Evolutionary conservation across 176 grass and related monocot genomes (phyloP), one percentile per base, ranked within the genome.

Genomic region (Lolium perenne): DNA sequence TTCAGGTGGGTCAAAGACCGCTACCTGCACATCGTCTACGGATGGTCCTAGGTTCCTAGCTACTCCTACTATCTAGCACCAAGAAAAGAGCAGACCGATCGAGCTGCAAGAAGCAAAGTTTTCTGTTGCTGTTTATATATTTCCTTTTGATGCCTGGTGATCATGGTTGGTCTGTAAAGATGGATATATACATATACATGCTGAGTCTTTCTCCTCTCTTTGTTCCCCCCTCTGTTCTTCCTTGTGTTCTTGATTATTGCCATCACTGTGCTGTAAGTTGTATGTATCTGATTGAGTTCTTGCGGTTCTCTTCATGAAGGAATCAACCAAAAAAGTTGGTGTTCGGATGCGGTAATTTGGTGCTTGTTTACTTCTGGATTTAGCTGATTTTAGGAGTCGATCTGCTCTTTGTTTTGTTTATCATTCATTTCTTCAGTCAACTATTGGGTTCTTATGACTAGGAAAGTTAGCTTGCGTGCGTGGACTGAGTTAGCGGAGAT

Each of bases 1-100:
- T 92, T 98, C 89, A 91, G 59, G 80, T 98, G 95, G 95, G 43
- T 98, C 87, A 98, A 98, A 83, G 89, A 95, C 26, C 79, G 91
- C 5, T 98, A 91, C 91, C 26, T 81, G 38, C 67, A 92, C 26
- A 87, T 92, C 83, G 83, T 93, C 67, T 61, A 95, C 71, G 95
- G 95, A 25, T 92, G 71, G 87, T 92, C 82, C 13, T 95, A 85
- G 83, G 1, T 15, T 51, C 49, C 15, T 40, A 54, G 1, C 25
- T 26, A 8, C 59, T 4, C 21, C 18, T 70, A 41, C 66, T 70
- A 38, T 17, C n/a, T 12, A 76, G 14, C 59, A 35, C 25, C 45
- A 10, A 56, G 18, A 78, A 17, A 26, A 67, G 20, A 79, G 26
- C 32, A 40, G 13, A 40, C 7, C 20, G 41, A 72, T 74, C 46